Base-by-base conservation (phyloP, 106 monocot species). In the Dendrobium chrysotoxum region DNA sequence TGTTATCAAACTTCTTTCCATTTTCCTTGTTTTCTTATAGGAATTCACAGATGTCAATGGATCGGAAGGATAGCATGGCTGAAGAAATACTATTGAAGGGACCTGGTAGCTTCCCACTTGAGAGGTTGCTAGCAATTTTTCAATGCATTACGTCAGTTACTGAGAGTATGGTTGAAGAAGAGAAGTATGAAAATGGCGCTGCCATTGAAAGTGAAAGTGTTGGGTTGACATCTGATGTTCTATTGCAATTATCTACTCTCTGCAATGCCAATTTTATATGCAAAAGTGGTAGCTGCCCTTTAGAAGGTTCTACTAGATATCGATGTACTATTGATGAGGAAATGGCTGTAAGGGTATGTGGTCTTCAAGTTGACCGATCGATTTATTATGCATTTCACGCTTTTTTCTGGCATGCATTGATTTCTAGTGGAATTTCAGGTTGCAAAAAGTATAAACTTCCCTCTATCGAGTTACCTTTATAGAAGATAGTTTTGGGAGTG, bases 41-140 rank as follows among this genome's bases (percentile, higher is more conserved):
- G 91, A 88, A 81, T 81, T 91, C 90, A 21, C 89, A 89, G 77
- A 79, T 87, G 66, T 83, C 90, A 28, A 84, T 91, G 25, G 85
- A 89, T 58, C 46, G 83, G 28, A 91, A 90, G 45, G 92, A 95
- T 7, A 73, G 55, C 40, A 85, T 84, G 83, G 90, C 81, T 30
- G 80, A 95, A 84, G 91, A 91, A 78, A 78, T 90, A 40, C 83
- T 93, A 53, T 86, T 93, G 83, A 99, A 95, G 80, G 99, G 95
- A 53, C 99, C 99, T 41, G 99, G 93, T 58, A 95, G 81, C 77
- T 99, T 99, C 71, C 95, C 99, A 41, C 75, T 99, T 45, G 99
- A 99, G 84, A 91, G 99, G 78, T 57, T 99, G 65, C 75, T 99
- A 65, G 99, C 93, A 25, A 93, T 99, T 81, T 99, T 93, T 78